Base-by-base conservation (phyloP, 192 early-diverging fungal genomes). In the Podila epicladia region DNA sequence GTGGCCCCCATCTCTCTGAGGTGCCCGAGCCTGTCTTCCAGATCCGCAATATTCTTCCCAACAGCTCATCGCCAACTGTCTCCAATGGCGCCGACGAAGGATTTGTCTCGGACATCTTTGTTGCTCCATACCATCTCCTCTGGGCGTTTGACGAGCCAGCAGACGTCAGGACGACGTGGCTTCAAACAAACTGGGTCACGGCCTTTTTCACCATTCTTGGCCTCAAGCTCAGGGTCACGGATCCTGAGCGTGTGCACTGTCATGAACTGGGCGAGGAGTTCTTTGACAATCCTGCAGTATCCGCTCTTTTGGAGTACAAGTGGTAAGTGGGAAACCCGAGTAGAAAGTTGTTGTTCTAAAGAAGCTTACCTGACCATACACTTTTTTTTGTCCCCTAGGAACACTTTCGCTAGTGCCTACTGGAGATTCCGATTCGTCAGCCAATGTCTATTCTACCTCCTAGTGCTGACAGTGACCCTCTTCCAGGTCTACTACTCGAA, bases 321-420 rank as follows among this genome's bases (percentile, higher is more conserved):
- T 78, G 75, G 74, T 70, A 69, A n/a, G 32, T 20, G 7, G 9
- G 15, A 20, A 6, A 5, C n/a, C 37, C 1, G 22, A 24, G 17
- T 48, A 24, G 12, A 65, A 62, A 12, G 57, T 64, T 33, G 63
- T 57, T 32, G 5, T 37, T 7, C 33, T 7, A 35, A 35, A 7
- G 6, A 35, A 35, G 33, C 33, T 35, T 4, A 3, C 31, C 19
- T 22, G 20, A n/a, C 35, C 2, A 22, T 45, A 5, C 20, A 1
- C 48, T 9, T 28, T 29, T 31, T 5, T 28, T 64, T 12, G 15
- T 64, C 35, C 38, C 15, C 24, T 61, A 75, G 73, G 74, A 76
- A 76, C 57, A 78, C 69, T 6, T 66, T 78, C 9, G 75, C 69
- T 9, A 71, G 50, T 57, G 45, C 29, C 22, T 78, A 71, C 51